Evolutionary conservation across 2,329 filamentous ascomycete species (phyloP).

Genomic region (Botrytis elliptica): DNA sequence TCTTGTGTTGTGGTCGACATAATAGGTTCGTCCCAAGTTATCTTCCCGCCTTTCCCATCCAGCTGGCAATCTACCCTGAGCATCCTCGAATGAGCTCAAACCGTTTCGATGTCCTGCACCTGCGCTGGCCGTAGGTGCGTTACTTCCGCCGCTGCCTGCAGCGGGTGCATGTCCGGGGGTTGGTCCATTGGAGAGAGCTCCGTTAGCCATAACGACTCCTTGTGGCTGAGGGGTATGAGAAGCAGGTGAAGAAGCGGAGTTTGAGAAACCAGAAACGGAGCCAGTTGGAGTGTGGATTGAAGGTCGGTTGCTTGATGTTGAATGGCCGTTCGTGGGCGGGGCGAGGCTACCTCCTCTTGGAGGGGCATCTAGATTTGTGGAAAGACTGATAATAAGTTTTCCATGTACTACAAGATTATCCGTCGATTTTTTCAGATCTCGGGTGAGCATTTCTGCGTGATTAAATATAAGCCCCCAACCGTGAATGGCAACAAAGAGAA

Average conservation of each 20-base stretch:
- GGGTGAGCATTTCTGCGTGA: conserved; percentile 83
- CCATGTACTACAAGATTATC: conserved; percentile 98
- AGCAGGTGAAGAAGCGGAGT: conserved; percentile 40
- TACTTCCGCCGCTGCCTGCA: conserved; percentile 37
- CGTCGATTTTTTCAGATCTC: conserved; percentile 95
- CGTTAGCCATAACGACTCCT: conserved; percentile 37
- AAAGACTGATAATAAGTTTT: conserved; percentile 94
- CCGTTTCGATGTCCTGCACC: conserved; percentile 44
- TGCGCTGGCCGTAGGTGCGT: conserved; percentile 31
- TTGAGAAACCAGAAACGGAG: conserved; percentile 34
- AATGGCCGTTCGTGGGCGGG: conserved; percentile 33
- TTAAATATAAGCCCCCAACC: conserved; percentile 23
- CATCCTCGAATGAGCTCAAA: conserved; percentile 92
- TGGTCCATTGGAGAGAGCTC: conserved; percentile 33
- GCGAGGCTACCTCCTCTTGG: conserved; percentile 52
- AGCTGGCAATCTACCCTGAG: conserved; percentile 85
- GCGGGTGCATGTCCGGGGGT: conserved; percentile 40
- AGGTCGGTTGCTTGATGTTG: conserved; percentile 31
- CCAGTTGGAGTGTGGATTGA: conserved; percentile 38
- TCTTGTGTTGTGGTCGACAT: conserved; percentile 95
- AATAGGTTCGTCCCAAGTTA: conserved; percentile 92
- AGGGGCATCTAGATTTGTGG: conserved; percentile 78
- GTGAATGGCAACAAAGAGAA: conserved; percentile 15
- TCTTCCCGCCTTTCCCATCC: conserved; percentile 97
- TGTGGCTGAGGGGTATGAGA: conserved; percentile 37